phyloP scores from a whole-genome alignment of 345 rosid genomes.

The Carallia pectinifolia region DNA sequence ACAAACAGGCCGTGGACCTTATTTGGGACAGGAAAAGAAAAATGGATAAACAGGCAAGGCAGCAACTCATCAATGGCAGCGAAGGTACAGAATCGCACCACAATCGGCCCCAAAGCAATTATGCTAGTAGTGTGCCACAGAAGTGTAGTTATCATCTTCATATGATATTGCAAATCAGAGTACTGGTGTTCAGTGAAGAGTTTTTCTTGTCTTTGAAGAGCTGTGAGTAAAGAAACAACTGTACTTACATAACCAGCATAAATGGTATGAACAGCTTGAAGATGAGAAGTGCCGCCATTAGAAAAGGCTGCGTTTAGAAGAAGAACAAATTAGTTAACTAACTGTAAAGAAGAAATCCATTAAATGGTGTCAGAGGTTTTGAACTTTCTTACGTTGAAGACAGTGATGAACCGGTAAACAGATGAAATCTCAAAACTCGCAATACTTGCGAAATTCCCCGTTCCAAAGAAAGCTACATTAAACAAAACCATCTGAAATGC shows the following conservation, averaged over 20 bases:
- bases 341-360: slow-evolving; percentile 13
- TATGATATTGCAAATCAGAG: slow-evolving; percentile 2
- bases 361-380: not conserved
- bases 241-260: slow-evolving; percentile 90
- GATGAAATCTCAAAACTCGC: slow-evolving; percentile 99
- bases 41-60: too few relatives aligned
- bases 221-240: not conserved
- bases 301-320: slow-evolving; percentile 65
- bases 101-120: too few relatives aligned
- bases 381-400: slow-evolving; percentile 76
- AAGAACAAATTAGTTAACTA: slow-evolving; percentile 16
- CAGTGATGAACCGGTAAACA: slow-evolving; percentile 85
- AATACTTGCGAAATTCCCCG: slow-evolving; percentile 96
- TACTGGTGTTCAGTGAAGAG: not conserved
- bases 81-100: not conserved
- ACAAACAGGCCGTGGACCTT: not conserved
- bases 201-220: not conserved
- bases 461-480: slow-evolving; percentile 94
- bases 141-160: not conserved
- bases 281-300: slow-evolving; percentile 92
- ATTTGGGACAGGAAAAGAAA: too few relatives aligned
- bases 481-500: slow-evolving; percentile 74
- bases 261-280: slow-evolving; percentile 97
- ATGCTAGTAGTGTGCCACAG: not conserved
- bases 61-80: not conserved